Percentiles rank a stretch among this genome's conserved stretches.
Evolutionary conservation across 192 early-diverging fungal genomes (phyloP).

Genomic region (Backusella macrospora): DNA sequence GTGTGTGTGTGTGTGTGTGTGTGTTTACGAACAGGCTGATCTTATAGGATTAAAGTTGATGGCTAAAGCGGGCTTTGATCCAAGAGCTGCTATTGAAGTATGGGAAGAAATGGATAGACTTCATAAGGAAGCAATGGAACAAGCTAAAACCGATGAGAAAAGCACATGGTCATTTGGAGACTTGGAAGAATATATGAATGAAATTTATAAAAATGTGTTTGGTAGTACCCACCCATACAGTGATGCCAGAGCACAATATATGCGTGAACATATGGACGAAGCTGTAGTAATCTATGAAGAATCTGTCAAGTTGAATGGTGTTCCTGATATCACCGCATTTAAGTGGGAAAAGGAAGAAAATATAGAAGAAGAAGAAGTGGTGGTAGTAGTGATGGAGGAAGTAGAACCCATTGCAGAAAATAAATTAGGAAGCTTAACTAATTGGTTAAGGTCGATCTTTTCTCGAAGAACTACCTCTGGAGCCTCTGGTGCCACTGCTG

Average conservation of each 20-base stretch:
- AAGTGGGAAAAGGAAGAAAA: not conserved
- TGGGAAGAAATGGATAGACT: conserved; percentile 48
- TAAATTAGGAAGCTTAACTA: not conserved
- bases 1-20: too few relatives aligned
- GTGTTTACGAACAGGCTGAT: conserved; percentile 37
- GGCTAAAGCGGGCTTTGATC: conserved; percentile 55
- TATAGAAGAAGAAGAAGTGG: not conserved
- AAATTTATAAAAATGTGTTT: conserved; percentile 24
- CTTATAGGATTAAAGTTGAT: conserved; percentile 48
- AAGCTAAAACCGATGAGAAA: not conserved
- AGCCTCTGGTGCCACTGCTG: too few relatives aligned
- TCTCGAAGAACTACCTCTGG: not conserved
- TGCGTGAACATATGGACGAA: conserved; percentile 27
- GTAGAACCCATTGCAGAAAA: not conserved
- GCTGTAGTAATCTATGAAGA: conserved; percentile 26
- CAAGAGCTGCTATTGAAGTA: conserved; percentile 45
- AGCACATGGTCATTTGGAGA: not conserved
- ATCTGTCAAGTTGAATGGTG: conserved; percentile 25
- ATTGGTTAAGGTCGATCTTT: conserved; percentile 3
- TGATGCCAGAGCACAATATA: conserved; percentile 24
- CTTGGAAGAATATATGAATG: conserved; percentile 14
- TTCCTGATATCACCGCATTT: not conserved
- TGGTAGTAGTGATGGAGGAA: not conserved
- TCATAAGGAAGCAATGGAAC: conserved; percentile 4
- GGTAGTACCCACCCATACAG: conserved; percentile 31